Percentiles rank a stretch among this genome's conserved stretches.
phyloP scores from a whole-genome alignment of 352 stramenopile species.

The Phytophthora ohioensis region DNA sequence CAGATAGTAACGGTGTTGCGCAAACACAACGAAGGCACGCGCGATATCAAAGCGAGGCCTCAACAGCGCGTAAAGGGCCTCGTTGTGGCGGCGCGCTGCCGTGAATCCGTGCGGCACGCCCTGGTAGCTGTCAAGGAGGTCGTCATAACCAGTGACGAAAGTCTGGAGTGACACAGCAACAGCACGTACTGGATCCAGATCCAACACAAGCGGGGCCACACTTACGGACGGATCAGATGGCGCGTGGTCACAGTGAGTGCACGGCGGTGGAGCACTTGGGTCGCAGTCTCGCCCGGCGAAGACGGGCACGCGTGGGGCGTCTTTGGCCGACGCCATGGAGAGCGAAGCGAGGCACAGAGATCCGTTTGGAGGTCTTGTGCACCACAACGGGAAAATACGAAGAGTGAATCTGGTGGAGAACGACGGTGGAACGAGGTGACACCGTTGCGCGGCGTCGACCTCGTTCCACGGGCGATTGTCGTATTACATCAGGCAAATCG shows the following conservation, averaged over 20 bases:
- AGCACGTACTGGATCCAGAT: constrained; percentile 2
- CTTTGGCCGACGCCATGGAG: too few relatives aligned
- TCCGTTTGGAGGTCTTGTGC: too few relatives aligned
- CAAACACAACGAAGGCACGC: not conserved
- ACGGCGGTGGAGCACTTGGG: not conserved
- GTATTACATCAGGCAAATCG: too few relatives aligned
- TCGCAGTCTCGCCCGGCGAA: not conserved
- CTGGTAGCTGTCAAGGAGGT: not conserved
- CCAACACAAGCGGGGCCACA: not conserved
- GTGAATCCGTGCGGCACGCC: not conserved
- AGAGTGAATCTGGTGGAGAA: too few relatives aligned
- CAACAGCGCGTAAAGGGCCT: not conserved
- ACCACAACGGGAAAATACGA: too few relatives aligned
- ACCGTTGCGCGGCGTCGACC: too few relatives aligned
- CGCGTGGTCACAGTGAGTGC: not conserved
- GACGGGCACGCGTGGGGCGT: not conserved
- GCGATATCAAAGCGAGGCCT: not conserved
- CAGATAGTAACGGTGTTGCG: not conserved
- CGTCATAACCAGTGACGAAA: not conserved
- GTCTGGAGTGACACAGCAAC: not conserved
- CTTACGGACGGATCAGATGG: not conserved
- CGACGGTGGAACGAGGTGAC: too few relatives aligned
- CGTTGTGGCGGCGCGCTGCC: not conserved
- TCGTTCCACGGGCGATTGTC: too few relatives aligned
- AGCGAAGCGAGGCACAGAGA: too few relatives aligned